A percentile compares a stretch with the other conserved stretches of the same genome.
These are phyloP conservation scores for Wickerhamiella bombiphila DNA, from an alignment of 805 yeast genomes.

Conservation along the genomic window DNA sequence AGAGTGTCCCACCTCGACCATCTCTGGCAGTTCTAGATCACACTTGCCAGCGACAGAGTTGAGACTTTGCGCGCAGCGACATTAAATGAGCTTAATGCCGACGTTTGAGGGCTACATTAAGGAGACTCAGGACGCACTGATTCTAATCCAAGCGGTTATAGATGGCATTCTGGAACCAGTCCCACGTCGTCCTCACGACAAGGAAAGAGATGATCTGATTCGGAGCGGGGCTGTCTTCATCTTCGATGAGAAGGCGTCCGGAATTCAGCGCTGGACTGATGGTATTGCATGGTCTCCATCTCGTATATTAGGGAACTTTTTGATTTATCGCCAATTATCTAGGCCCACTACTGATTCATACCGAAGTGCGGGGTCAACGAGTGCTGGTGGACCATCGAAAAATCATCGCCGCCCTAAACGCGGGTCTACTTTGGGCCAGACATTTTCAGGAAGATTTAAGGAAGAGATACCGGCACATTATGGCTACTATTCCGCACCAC, in stretches of 20 bases:
- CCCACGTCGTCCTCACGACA: constrained; percentile 67
- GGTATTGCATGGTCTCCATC: constrained; percentile 93
- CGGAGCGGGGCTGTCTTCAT: constrained; percentile 71
- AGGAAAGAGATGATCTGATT: constrained; percentile 53
- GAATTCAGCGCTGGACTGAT: constrained; percentile 91
- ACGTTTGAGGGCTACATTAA: constrained; percentile 65
- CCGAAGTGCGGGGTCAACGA: not conserved
- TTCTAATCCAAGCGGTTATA: constrained; percentile 66
- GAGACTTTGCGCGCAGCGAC: too few species aligned
- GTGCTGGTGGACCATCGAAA: not conserved
- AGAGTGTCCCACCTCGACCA: too few species aligned
- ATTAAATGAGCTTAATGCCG: constrained; percentile 27
- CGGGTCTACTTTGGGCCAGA: not conserved
- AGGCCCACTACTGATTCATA: not conserved
- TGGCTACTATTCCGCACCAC: too few species aligned
- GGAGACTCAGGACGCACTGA: constrained; percentile 68
- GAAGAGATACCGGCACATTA: not conserved
- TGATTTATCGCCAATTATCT: constrained; percentile 43
- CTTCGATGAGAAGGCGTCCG: constrained; percentile 66
- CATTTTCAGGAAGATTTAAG: not conserved
- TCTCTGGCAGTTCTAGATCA: too few species aligned
- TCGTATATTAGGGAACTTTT: constrained; percentile 69
- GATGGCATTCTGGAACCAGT: constrained; percentile 46
- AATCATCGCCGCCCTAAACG: not conserved
- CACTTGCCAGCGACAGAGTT: too few species aligned